These are phyloP conservation scores for Solanum medicagineum DNA, from an alignment of 257 asterid species.

Conservation along the genomic window DNA sequence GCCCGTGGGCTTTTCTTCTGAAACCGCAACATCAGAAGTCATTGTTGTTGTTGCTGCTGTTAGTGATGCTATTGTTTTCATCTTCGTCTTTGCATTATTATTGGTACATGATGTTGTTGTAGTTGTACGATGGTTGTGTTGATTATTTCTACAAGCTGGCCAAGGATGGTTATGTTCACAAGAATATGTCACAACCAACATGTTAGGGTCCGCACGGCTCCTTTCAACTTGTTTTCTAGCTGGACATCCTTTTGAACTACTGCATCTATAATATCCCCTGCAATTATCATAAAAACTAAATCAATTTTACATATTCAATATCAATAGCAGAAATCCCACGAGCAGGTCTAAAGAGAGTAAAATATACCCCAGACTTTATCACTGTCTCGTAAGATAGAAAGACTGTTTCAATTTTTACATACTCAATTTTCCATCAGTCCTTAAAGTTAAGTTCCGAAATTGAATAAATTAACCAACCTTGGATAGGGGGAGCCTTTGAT, in stretches of 20 bases:
- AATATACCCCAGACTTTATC: too few species aligned
- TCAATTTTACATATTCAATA: background rate
- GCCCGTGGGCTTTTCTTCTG: constrained; percentile 7
- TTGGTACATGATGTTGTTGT: background rate
- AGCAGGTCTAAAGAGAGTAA: too few species aligned
- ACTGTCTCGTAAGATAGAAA: too few species aligned
- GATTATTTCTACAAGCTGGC: constrained; percentile 37
- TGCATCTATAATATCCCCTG: constrained; percentile 90
- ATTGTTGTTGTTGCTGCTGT: background rate
- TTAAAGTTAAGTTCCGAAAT: background rate
- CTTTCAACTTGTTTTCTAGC: constrained; percentile 96
- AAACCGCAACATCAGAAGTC: background rate
- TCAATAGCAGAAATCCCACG: too few species aligned
- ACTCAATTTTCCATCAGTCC: background rate
- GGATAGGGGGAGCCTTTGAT: constrained; percentile 97
- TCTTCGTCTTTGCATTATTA: background rate
- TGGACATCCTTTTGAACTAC: constrained; percentile 95
- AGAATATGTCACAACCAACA: constrained; percentile 68
- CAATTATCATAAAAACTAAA: background rate
- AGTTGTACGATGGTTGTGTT: constrained; percentile 15
- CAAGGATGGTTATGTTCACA: constrained; percentile 83
- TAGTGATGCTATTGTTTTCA: background rate
- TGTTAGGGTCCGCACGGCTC: constrained; percentile 53
- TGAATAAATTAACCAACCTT: constrained; percentile 24
- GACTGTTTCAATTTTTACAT: too few species aligned